Conservation (phyloP, 2,329 filamentous ascomycete species). For the Sporothrix sp. region DNA sequence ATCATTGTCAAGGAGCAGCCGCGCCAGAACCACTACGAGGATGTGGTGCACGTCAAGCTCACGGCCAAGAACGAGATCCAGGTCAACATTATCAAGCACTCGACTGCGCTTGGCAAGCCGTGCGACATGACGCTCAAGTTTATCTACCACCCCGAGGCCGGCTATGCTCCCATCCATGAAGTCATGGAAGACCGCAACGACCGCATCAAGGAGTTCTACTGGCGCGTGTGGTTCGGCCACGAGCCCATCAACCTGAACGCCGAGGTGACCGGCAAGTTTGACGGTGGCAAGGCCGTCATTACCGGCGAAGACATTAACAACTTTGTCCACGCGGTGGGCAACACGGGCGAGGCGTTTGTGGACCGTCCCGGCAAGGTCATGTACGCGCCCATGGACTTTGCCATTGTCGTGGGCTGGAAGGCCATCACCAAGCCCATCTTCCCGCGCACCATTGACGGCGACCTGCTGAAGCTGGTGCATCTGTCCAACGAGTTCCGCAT, state of each 20-base stretch:
- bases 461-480: slow-evolving; percentile 91
- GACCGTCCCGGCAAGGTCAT: slow-evolving; percentile 90
- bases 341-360: slow-evolving; percentile 94
- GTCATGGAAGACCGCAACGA: slow-evolving; percentile 95
- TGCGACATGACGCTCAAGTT: slow-evolving; percentile 81
- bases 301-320: slow-evolving; percentile 92
- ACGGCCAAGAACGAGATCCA: slow-evolving; percentile 68
- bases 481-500: slow-evolving; percentile 97
- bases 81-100: slow-evolving; percentile 86
- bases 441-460: slow-evolving; percentile 89
- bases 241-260: slow-evolving; percentile 76
- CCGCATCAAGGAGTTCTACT: slow-evolving; percentile 99
- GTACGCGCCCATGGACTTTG: slow-evolving; percentile 96
- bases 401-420: slow-evolving; percentile 97
- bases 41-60: slow-evolving; percentile 78
- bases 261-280: slow-evolving; percentile 76
- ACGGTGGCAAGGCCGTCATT: slow-evolving; percentile 78
- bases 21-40: slow-evolving; percentile 73
- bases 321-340: slow-evolving; percentile 97
- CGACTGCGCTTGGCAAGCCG: slow-evolving; percentile 72
- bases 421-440: slow-evolving; percentile 99
- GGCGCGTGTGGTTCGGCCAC: slow-evolving; percentile 91
- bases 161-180: slow-evolving; percentile 94
- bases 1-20: slow-evolving; percentile 84
- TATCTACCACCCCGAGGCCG: slow-evolving; percentile 87